Evolutionary conservation across 2,329 filamentous ascomycete genomes (phyloP).

Genomic region (Fusarium verticillioides): DNA sequence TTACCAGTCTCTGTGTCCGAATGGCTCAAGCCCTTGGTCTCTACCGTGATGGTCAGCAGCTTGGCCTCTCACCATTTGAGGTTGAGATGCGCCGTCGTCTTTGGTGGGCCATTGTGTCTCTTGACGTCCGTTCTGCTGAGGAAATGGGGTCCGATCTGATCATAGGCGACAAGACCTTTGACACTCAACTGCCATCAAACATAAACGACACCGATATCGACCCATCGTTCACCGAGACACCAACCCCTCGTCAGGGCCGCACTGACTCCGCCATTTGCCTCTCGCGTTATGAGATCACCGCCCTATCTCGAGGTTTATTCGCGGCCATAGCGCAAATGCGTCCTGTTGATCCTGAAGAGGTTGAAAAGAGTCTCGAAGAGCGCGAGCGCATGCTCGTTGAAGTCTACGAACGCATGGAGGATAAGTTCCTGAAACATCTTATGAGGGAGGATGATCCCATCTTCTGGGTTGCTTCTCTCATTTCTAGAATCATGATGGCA

Average conservation of each 20-base stretch:
- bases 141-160: constrained; percentile 37
- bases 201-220: constrained; percentile 38
- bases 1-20: constrained; percentile 31
- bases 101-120: constrained; percentile 33
- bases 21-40: constrained; percentile 37
- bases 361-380: constrained; percentile 35
- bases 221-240: constrained; percentile 25
- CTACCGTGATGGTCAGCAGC: constrained; percentile 32
- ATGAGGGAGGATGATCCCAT: constrained; percentile 29
- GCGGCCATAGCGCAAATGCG: constrained; percentile 28
- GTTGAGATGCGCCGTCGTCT: constrained; percentile 40
- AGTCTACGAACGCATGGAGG: constrained; percentile 36
- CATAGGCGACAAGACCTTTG: constrained; percentile 27
- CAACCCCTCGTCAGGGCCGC: constrained; percentile 29
- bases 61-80: constrained; percentile 30
- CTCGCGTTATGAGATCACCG: constrained; percentile 28
- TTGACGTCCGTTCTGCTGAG: constrained; percentile 35
- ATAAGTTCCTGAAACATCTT: constrained; percentile 32
- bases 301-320: constrained; percentile 29
- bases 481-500: constrained; percentile 33
- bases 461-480: constrained; percentile 35
- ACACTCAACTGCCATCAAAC: constrained; percentile 35
- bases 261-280: constrained; percentile 34
- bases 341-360: constrained; percentile 23
- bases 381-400: constrained; percentile 35